Conservation (phyloP, 768 basidiomycete genomes). For the Leccinellum albellum region DNA sequence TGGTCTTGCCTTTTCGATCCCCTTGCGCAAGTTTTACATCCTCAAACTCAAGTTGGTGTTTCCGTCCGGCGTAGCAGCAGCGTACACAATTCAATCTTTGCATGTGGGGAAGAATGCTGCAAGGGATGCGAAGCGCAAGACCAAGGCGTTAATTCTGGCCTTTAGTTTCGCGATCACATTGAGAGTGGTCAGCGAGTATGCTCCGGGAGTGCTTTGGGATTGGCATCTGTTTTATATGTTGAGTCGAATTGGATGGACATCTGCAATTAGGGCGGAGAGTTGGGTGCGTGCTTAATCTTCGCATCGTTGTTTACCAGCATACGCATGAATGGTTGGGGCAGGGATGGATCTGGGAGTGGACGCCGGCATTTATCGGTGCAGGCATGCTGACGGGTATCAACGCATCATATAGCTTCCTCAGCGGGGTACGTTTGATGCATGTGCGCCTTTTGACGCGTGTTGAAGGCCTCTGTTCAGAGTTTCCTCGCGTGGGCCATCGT, state of each 20-base stretch:
- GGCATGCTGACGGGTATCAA: slow-evolving; percentile 57
- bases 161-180: slow-evolving; percentile 46
- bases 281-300: slow-evolving; percentile 24
- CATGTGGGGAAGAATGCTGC: slow-evolving; percentile 52
- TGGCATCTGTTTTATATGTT: slow-evolving; percentile 1
- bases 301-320: neutral
- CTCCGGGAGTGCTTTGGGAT: neutral
- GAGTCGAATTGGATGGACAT: neutral
- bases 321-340: slow-evolving; percentile 33
- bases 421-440: slow-evolving; percentile 32
- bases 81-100: slow-evolving; percentile 59
- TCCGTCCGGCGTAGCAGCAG: slow-evolving; percentile 64
- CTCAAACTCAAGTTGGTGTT: slow-evolving; percentile 60
- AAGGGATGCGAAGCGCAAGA: slow-evolving; percentile 51
- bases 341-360: slow-evolving; percentile 30
- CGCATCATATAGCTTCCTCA: slow-evolving; percentile 51
- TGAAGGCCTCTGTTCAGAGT: slow-evolving; percentile 30
- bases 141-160: slow-evolving; percentile 44
- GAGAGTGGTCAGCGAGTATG: slow-evolving; percentile 19
- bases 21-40: slow-evolving; percentile 59
- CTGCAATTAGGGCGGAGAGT: neutral
- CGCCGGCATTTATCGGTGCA: slow-evolving; percentile 59
- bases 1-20: slow-evolving; percentile 65
- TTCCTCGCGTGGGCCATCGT: slow-evolving; percentile 63
- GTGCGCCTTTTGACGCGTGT: neutral